phyloP scores from a whole-genome alignment of 495 filamentous ascomycete species.

The Aspergillus steynii region DNA sequence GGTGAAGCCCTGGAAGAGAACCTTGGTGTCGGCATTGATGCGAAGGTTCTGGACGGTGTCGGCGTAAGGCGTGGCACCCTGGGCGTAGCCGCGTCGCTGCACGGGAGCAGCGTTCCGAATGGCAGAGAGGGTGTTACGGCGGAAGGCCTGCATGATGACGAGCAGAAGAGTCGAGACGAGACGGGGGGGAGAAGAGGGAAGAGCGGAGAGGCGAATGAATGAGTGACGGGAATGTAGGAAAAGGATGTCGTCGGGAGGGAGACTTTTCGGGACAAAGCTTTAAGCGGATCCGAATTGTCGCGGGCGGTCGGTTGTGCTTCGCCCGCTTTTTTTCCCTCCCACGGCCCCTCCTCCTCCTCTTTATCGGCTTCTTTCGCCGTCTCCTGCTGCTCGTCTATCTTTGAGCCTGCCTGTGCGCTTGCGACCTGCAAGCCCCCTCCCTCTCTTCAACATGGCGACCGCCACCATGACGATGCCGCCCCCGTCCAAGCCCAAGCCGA shows the following conservation, averaged over 20 bases:
- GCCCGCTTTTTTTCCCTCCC: conserved; percentile 32
- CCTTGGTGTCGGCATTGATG: conserved; percentile 88
- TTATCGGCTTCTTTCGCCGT: background rate
- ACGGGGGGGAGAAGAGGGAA: conserved; percentile 17
- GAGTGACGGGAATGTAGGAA: conserved; percentile 27
- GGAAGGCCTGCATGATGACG: conserved; percentile 54
- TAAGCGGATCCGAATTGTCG: conserved; percentile 43
- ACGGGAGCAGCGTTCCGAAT: conserved; percentile 48
- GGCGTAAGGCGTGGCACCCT: conserved; percentile 69
- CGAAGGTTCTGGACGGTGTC: conserved; percentile 86
- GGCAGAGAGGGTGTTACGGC: conserved; percentile 50
- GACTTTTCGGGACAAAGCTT: conserved; percentile 46
- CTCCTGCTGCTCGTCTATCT: too few species aligned
- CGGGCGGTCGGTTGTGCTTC: conserved; percentile 33
- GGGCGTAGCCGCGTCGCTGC: conserved; percentile 67
- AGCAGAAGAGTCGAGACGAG: conserved; percentile 18
- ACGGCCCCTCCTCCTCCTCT: conserved; percentile 9
- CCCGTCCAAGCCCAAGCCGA: conserved; percentile 59
- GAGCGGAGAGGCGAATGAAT: conserved; percentile 12
- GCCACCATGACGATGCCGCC: conserved; percentile 60
- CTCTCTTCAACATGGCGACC: conserved; percentile 54
- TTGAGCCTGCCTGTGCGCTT: too few species aligned
- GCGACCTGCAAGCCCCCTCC: too few species aligned
- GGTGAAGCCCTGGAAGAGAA: conserved; percentile 97
- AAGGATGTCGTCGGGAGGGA: conserved; percentile 20